Percentiles rank a stretch among this genome's conserved stretches.
These are phyloP conservation scores for Pythium sukuiense DNA, from an alignment of 352 stramenopile species.

Conservation along the genomic window DNA sequence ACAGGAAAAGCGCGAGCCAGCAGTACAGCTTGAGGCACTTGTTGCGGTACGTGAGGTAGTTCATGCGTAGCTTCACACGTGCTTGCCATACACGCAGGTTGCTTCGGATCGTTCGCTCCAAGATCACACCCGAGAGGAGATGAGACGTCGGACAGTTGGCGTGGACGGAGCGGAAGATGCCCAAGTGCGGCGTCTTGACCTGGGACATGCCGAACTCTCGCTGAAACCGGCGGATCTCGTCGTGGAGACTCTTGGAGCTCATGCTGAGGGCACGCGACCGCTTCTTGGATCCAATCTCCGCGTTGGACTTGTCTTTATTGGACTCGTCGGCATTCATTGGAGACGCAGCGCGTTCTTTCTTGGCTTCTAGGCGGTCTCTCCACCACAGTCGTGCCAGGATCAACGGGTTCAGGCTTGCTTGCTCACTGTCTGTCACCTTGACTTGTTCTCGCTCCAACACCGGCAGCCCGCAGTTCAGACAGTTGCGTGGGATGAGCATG, in stretches of 20 bases:
- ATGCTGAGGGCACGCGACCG: not conserved
- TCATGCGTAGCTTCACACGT: slow-evolving; percentile 78
- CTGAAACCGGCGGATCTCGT: slow-evolving; percentile 49
- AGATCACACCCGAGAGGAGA: slow-evolving; percentile 43
- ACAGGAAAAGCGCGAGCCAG: slow-evolving; percentile 76
- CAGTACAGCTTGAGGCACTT: slow-evolving; percentile 81
- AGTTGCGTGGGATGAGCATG: slow-evolving; percentile 71
- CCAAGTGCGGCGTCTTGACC: slow-evolving; percentile 63
- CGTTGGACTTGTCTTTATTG: not conserved
- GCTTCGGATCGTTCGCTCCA: slow-evolving; percentile 65
- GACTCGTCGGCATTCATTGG: not conserved
- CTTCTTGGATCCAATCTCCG: not conserved
- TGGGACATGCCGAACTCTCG: slow-evolving; percentile 74
- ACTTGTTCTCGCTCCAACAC: slow-evolving; percentile 55
- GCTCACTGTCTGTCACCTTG: slow-evolving; percentile 37
- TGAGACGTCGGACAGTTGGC: slow-evolving; percentile 49
- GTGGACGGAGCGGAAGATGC: slow-evolving; percentile 61
- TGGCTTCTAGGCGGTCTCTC: slow-evolving; percentile 21
- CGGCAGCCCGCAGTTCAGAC: slow-evolving; percentile 56
- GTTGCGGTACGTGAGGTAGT: slow-evolving; percentile 80
- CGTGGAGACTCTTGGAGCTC: slow-evolving; percentile 16
- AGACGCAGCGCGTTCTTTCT: not conserved
- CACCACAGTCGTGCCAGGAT: slow-evolving; percentile 47
- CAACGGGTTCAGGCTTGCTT: slow-evolving; percentile 57
- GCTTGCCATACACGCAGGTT: slow-evolving; percentile 80